Conservation (phyloP, 1,284 basidiomycete genomes). For the Malassezia cuniculi region DNA sequence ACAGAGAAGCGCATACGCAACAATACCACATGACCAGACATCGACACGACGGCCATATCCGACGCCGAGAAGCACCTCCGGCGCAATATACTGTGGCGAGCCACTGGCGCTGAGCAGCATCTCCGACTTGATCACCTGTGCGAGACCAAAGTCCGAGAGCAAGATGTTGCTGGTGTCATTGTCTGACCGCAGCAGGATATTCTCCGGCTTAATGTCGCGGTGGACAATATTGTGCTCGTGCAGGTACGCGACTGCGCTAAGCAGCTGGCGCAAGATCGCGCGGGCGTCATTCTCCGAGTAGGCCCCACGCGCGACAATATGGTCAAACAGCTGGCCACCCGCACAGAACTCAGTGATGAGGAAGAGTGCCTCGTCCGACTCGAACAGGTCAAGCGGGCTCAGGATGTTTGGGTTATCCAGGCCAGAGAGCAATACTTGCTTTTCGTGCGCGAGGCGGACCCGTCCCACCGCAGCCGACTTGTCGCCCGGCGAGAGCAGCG, state of each 20-base stretch:
- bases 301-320: constrained; percentile 33
- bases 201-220: constrained; percentile 43
- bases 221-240: constrained; percentile 41
- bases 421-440: no score
- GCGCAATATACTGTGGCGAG: constrained; percentile 42
- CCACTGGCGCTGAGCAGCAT: constrained; percentile 41
- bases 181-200: constrained; percentile 35
- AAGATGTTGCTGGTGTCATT: constrained; percentile 30
- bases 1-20: constrained; percentile 40
- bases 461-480: no score
- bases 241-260: constrained; percentile 37
- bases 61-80: constrained; percentile 40
- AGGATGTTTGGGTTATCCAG: constrained; percentile 42
- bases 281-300: constrained; percentile 42
- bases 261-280: constrained; percentile 35
- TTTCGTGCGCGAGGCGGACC: no score
- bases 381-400: constrained; percentile 43
- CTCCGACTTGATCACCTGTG: constrained; percentile 36
- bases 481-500: no score
- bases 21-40: constrained; percentile 42
- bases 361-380: constrained; percentile 42
- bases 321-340: constrained; percentile 42
- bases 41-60: constrained; percentile 40
- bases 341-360: constrained; percentile 42
- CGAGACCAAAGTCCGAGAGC: constrained; percentile 44